Conservation (phyloP, 768 basidiomycete species). For the Symmetrospora coprosmae region DNA sequence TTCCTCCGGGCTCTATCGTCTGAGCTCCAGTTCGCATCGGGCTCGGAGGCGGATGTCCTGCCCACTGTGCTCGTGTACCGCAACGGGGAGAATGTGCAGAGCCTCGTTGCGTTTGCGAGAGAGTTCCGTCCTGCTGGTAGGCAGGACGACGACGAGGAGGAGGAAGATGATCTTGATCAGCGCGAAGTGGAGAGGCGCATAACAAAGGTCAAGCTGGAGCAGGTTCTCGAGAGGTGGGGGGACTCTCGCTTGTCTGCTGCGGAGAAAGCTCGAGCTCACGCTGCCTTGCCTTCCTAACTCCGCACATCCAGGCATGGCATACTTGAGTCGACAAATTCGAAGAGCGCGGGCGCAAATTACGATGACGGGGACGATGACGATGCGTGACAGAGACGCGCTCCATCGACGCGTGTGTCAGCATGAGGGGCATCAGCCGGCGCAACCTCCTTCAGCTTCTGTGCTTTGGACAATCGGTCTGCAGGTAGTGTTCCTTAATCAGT, state of each 20-base stretch:
- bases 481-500: too few relatives aligned
- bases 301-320: neutral
- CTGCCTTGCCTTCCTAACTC: neutral
- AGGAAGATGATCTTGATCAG: too few relatives aligned
- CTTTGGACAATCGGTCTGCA: too few relatives aligned
- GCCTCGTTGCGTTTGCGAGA: conserved; percentile 29
- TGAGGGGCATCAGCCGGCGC: too few relatives aligned
- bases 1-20: conserved; percentile 28
- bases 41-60: conserved; percentile 29
- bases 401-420: too few relatives aligned
- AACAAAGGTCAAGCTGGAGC: neutral
- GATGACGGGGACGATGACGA: too few relatives aligned
- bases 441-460: too few relatives aligned
- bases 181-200: neutral
- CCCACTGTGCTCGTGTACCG: conserved; percentile 33
- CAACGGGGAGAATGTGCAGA: conserved; percentile 27
- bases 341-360: too few relatives aligned
- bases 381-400: too few relatives aligned
- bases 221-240: conserved; percentile 3
- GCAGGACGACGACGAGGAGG: conserved; percentile 15
- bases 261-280: too few relatives aligned
- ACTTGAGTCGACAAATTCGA: too few relatives aligned
- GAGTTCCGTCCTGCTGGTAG: conserved; percentile 15
- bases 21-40: conserved; percentile 31
- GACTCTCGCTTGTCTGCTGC: neutral